phyloP scores from a whole-genome alignment of 129 eudicot genomes.

The Mikania micrantha region DNA sequence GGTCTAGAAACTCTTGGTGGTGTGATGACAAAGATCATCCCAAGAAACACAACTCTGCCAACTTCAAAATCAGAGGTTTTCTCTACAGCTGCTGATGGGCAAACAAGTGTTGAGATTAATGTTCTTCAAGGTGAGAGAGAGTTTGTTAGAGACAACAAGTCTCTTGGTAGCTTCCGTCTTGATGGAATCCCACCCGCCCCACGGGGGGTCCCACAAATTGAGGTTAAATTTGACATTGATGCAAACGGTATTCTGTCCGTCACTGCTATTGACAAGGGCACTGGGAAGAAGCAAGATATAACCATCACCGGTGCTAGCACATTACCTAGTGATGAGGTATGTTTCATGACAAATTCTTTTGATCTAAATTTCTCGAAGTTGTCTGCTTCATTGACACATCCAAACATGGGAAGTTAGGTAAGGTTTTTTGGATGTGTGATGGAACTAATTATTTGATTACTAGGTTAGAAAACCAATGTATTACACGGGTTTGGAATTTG shows the following conservation, averaged over 20 bases:
- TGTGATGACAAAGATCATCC: slow-evolving; percentile 97
- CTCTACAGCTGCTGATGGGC: slow-evolving; percentile 99
- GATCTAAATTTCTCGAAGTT: background rate
- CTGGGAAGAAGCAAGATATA: slow-evolving; percentile 33
- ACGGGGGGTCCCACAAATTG: slow-evolving; percentile 31
- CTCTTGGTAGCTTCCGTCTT: slow-evolving; percentile 35
- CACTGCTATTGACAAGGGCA: slow-evolving; percentile 30
- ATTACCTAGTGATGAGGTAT: slow-evolving; percentile 92
- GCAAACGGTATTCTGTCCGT: slow-evolving; percentile 34
- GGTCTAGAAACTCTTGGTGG: slow-evolving; percentile 99
- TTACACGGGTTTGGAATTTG: too few relatives aligned
- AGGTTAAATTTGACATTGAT: slow-evolving; percentile 32
- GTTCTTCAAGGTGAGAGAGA: slow-evolving; percentile 98
- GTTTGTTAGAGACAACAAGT: slow-evolving; percentile 72
- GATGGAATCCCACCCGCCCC: slow-evolving; percentile 40
- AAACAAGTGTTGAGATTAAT: slow-evolving; percentile 94
- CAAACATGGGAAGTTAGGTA: background rate
- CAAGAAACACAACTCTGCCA: slow-evolving; percentile 89
- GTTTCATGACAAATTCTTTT: background rate
- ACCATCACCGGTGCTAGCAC: slow-evolving; percentile 66
- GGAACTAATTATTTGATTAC: background rate
- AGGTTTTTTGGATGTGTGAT: background rate
- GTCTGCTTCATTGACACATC: background rate
- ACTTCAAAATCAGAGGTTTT: slow-evolving; percentile 97
- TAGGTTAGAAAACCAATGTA: too few relatives aligned